Base-by-base conservation (phyloP, 345 rosid genomes). In the Hibiscus mutabilis region DNA sequence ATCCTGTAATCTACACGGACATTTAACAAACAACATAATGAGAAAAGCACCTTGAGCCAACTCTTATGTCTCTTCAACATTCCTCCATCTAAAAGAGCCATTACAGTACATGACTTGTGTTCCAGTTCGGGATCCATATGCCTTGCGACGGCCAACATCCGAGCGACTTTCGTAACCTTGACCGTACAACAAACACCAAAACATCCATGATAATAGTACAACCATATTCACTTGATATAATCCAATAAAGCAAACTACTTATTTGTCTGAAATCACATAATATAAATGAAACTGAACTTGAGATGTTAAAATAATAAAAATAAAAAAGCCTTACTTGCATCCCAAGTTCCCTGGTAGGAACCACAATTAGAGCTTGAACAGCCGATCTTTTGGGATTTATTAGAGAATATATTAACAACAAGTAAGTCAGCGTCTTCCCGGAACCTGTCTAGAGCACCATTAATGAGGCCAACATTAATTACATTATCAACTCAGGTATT, bases 41-140 rank as follows among this genome's bases (percentile, higher is more conserved):
- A 42, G 40, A 14, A 6, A 16, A 47, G 7, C 33, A 89, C 96
- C 98, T 89, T 93, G 56, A 91, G 79, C 98, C 98, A 93, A 84
- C 88, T 91, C 81, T 80, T 89, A 31, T 93, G 98, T 75, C 98
- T 88, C 83, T 74, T 81, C 76, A 93, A 78, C 84, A 81, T 85
- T 47, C 93, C 91, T 76, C 97, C 98, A 72, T 94, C 97, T 74
- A 91, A 77, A 70, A 94, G 95, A 37, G 97, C 93, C 98, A 88
- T 91, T 53, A 94, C 85, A 1, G 92, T 79, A 74, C 84, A 90
- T 15, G 84, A 76, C 69, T 88, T 90, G 74, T 78, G 82, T 56
- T 83, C 86, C 73, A 70, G 24, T 19, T 78, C 81, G 69, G 49
- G 57, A 31, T 80, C 85, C 60, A 25, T 65, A 0, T 86, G 83